Percentiles rank a stretch among this genome's conserved stretches.
Evolutionary conservation across 1,284 basidiomycete species (phyloP).

Genomic region (Rhizopogon hawkerae): DNA sequence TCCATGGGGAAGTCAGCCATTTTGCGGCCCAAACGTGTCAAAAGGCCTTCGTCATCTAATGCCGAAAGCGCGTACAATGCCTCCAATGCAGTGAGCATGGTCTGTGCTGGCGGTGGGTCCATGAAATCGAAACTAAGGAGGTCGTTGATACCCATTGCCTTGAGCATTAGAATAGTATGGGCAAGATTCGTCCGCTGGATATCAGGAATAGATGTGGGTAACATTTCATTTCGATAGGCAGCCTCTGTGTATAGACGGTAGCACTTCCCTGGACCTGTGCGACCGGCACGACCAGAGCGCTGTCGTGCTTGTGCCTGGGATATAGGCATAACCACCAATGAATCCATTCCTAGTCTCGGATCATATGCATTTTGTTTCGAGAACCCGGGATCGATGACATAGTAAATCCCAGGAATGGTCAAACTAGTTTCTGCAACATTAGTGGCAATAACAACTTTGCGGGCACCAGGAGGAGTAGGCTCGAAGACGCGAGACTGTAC

Average conservation of each 20-base stretch:
- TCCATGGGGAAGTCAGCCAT: slow-evolving; percentile 99
- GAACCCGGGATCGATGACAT: slow-evolving; percentile 98
- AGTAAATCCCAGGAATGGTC: slow-evolving; percentile 98
- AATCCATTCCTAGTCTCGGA: slow-evolving; percentile 96
- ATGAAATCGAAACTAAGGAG: slow-evolving; percentile 98
- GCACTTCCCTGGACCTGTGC: slow-evolving; percentile 97
- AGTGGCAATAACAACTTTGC: slow-evolving; percentile 97
- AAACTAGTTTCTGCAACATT: slow-evolving; percentile 99
- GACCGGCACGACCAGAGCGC: slow-evolving; percentile 89
- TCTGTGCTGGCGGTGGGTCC: slow-evolving; percentile 96
- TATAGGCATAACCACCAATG: slow-evolving; percentile 97
- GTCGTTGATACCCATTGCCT: slow-evolving; percentile 99
- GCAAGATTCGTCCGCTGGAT: slow-evolving; percentile 95
- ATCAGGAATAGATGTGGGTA: slow-evolving; percentile 96
- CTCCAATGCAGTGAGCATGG: slow-evolving; percentile 92
- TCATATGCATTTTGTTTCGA: slow-evolving; percentile 99
- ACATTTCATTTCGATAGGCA: slow-evolving; percentile 97
- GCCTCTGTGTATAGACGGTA: slow-evolving; percentile 98
- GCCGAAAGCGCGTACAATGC: slow-evolving; percentile 92
- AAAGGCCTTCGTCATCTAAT: slow-evolving; percentile 90
- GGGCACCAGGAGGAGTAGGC: slow-evolving; percentile 90
- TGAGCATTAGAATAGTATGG: slow-evolving; percentile 89
- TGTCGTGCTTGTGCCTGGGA: slow-evolving; percentile 98
- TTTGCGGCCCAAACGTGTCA: slow-evolving; percentile 91
- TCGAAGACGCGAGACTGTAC: slow-evolving; percentile 98